Percentiles rank a stretch among this genome's conserved stretches.
These are phyloP conservation scores for Pyricularia pennisetigena DNA, from an alignment of 2,329 filamentous ascomycete genomes.

Conservation along the genomic window DNA sequence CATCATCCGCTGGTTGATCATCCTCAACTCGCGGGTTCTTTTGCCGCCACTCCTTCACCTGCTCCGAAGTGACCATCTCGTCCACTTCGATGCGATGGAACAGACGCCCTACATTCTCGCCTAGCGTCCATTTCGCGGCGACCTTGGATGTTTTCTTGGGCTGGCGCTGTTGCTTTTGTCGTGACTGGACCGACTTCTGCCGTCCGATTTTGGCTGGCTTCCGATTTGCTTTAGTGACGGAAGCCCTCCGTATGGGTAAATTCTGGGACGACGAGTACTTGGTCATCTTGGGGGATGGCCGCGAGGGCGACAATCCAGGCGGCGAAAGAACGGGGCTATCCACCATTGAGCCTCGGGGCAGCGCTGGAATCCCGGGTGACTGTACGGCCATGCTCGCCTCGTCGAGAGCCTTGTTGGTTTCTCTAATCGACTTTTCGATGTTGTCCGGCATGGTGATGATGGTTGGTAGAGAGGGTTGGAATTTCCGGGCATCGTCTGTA, in stretches of 20 bases:
- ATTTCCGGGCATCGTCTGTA: neutral
- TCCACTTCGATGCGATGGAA: slow-evolving; percentile 47
- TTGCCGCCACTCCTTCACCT: slow-evolving; percentile 30
- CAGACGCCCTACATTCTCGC: slow-evolving; percentile 44
- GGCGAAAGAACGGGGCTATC: neutral
- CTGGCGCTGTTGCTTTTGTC: slow-evolving; percentile 14
- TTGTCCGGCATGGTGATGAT: slow-evolving; percentile 21
- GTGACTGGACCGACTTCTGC: slow-evolving; percentile 7
- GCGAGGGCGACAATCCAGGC: neutral
- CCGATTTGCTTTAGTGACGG: slow-evolving; percentile 25
- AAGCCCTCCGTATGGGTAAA: slow-evolving; percentile 17
- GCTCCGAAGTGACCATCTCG: slow-evolving; percentile 46
- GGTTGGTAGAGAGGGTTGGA: neutral
- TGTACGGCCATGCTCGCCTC: neutral
- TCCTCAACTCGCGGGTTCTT: slow-evolving; percentile 24
- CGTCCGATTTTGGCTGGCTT: slow-evolving; percentile 26
- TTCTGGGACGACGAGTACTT: slow-evolving; percentile 10
- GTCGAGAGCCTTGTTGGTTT: slow-evolving; percentile 36
- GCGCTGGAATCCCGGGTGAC: neutral
- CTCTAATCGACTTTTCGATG: slow-evolving; percentile 34
- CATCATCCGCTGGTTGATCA: neutral
- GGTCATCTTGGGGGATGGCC: neutral
- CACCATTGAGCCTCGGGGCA: neutral
- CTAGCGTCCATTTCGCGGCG: slow-evolving; percentile 40
- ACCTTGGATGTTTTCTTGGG: slow-evolving; percentile 12